Percentiles rank a stretch among this genome's conserved stretches.
These are phyloP conservation scores for Trametes cingulata DNA, from an alignment of 768 basidiomycete genomes.

Conservation along the genomic window DNA sequence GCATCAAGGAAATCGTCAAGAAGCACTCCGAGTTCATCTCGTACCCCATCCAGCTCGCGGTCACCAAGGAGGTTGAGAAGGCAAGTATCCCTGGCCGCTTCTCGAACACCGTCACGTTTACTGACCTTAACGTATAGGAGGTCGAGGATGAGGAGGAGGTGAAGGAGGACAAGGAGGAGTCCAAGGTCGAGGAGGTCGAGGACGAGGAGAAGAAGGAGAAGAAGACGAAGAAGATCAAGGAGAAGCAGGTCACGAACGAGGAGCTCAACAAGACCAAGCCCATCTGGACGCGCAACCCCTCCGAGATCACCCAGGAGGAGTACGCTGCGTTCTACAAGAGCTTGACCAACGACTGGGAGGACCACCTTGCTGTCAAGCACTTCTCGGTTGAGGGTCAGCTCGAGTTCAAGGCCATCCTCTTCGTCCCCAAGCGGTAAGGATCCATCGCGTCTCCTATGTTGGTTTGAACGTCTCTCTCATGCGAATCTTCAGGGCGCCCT, in stretches of 20 bases:
- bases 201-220: constrained; percentile 71
- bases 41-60: constrained; percentile 97
- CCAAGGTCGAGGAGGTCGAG: constrained; percentile 70
- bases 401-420: constrained; percentile 99
- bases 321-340: constrained; percentile 99
- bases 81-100: constrained; percentile 51
- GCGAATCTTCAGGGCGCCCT: constrained; percentile 70
- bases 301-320: constrained; percentile 90
- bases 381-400: constrained; percentile 99
- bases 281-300: constrained; percentile 98
- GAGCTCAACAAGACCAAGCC: constrained; percentile 99
- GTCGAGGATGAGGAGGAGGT: constrained; percentile 81
- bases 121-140: constrained; percentile 52
- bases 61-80: constrained; percentile 99
- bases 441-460: neutral
- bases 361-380: constrained; percentile 99
- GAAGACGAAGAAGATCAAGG: constrained; percentile 84
- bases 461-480: constrained; percentile 10
- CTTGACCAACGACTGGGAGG: constrained; percentile 99
- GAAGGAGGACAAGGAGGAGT: constrained; percentile 80
- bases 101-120: no score
- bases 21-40: constrained; percentile 99
- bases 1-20: constrained; percentile 99
- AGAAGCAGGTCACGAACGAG: constrained; percentile 84
- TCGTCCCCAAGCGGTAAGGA: constrained; percentile 88